phyloP scores from a whole-genome alignment of 23 red algal species.

The Gracilariopsis chorda region DNA sequence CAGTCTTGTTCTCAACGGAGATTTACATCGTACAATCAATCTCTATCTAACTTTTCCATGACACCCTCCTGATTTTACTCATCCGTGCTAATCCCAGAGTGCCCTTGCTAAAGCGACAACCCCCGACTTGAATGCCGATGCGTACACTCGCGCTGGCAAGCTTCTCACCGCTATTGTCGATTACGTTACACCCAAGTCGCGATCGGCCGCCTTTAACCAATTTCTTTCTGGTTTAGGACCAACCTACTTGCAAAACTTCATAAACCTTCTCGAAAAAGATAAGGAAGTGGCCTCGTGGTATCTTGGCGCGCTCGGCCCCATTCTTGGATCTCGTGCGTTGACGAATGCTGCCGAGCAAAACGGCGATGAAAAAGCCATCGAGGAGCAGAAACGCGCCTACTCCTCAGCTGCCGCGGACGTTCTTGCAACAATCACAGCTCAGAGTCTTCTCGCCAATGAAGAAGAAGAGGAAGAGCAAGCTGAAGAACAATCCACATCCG shows the following conservation, averaged over 20 bases:
- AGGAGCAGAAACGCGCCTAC: conserved; percentile 22
- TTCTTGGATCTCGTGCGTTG: background rate
- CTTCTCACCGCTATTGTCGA: conserved; percentile 38
- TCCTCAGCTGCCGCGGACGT: background rate
- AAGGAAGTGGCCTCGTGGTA: conserved; percentile 47
- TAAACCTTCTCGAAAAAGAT: conserved; percentile 23
- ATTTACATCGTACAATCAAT: no score
- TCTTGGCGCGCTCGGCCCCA: background rate
- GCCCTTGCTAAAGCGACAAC: conserved; percentile 32
- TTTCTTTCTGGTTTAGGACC: conserved; percentile 24
- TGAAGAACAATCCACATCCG: background rate
- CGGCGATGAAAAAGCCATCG: background rate
- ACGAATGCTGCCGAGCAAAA: background rate
- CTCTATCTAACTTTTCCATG: no score
- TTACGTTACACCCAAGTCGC: background rate
- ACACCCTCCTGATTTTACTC: no score
- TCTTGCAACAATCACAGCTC: conserved; percentile 21
- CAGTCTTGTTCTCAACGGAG: background rate
- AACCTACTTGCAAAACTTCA: background rate
- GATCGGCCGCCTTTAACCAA: background rate
- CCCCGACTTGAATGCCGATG: background rate
- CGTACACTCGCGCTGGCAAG: conserved; percentile 38
- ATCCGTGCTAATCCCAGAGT: background rate
- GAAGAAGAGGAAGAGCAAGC: conserved; percentile 16
- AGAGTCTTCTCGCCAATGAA: conserved; percentile 17